phyloP scores from a whole-genome alignment of 495 filamentous ascomycete species.

The Haplographium delicatum region DNA sequence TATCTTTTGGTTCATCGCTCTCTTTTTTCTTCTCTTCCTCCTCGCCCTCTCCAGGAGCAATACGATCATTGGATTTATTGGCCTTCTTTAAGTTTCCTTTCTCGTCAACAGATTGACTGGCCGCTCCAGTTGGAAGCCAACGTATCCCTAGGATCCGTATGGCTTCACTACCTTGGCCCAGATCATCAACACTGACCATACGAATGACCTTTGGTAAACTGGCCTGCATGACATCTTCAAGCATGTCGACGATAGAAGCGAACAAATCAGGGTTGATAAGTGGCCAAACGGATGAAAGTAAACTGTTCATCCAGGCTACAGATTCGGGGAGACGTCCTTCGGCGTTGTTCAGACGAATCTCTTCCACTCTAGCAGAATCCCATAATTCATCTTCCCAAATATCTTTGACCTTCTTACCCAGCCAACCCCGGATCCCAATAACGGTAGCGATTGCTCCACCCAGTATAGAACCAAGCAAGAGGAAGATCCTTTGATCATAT shows the following conservation, averaged over 20 bases:
- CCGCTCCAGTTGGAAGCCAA: constrained; percentile 63
- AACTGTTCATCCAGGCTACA: constrained; percentile 59
- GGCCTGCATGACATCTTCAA: constrained; percentile 71
- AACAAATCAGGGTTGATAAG: constrained; percentile 69
- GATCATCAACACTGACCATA: constrained; percentile 65
- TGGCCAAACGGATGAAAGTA: constrained; percentile 60
- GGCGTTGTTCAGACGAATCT: constrained; percentile 30
- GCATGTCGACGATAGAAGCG: constrained; percentile 53
- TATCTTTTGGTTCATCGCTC: constrained; percentile 24
- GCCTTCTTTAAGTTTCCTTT: constrained; percentile 44
- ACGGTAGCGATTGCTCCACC: constrained; percentile 35
- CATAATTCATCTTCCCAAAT: constrained; percentile 60
- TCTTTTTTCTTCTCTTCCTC: constrained; percentile 26
- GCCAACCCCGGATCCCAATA: constrained; percentile 45
- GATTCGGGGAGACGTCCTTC: constrained; percentile 50
- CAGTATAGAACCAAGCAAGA: too few species aligned
- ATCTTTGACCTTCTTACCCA: constrained; percentile 43
- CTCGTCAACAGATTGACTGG: constrained; percentile 48
- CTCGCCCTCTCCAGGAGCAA: constrained; percentile 37
- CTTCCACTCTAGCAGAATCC: constrained; percentile 48
- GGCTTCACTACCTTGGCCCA: constrained; percentile 63
- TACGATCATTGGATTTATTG: constrained; percentile 41
- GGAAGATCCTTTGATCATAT: constrained; percentile 25
- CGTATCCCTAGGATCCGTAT: constrained; percentile 58
- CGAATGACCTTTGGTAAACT: constrained; percentile 56